Percentiles rank a stretch among this genome's conserved stretches.
Evolutionary conservation across 1,284 basidiomycete species (phyloP).

Genomic region (Rhodotorula glutinis): DNA sequence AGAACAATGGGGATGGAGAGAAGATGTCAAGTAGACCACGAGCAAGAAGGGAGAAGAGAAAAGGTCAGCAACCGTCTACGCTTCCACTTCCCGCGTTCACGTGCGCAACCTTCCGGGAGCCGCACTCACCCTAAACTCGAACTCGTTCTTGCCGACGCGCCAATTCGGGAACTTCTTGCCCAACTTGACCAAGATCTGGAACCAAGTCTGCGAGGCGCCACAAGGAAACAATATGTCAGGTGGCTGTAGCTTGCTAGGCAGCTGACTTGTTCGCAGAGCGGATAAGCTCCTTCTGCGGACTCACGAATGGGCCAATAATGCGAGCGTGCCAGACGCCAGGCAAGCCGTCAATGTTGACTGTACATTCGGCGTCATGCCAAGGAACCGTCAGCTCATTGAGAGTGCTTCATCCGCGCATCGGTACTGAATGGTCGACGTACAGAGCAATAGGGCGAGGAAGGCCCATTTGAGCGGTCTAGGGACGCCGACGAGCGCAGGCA

Average conservation of each 20-base stretch:
- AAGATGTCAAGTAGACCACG: background rate
- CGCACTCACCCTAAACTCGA: constrained; percentile 6
- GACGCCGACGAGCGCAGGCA: background rate
- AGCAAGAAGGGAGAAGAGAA: too few relatives aligned
- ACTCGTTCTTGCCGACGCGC: constrained; percentile 24
- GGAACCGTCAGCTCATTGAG: background rate
- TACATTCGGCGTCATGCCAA: background rate
- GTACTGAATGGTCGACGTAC: too few relatives aligned
- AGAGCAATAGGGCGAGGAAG: background rate
- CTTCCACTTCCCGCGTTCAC: too few relatives aligned
- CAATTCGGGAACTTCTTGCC: constrained; percentile 22
- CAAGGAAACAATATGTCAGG: too few relatives aligned
- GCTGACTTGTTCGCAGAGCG: too few relatives aligned
- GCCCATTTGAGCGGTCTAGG: constrained; percentile 1
- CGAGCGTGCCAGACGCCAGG: constrained; percentile 21
- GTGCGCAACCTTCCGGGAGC: too few relatives aligned
- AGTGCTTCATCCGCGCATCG: too few relatives aligned
- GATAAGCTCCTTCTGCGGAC: too few relatives aligned
- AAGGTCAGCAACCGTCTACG: too few relatives aligned
- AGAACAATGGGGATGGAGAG: too few relatives aligned
- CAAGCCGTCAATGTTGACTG: constrained; percentile 12
- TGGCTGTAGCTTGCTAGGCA: too few relatives aligned
- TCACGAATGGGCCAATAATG: constrained; percentile 20
- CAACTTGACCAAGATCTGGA: constrained; percentile 10
- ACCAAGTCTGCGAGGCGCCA: background rate